These are phyloP conservation scores for Penicillium subrubescens DNA, from an alignment of 495 filamentous ascomycete genomes.

Conservation along the genomic window DNA sequence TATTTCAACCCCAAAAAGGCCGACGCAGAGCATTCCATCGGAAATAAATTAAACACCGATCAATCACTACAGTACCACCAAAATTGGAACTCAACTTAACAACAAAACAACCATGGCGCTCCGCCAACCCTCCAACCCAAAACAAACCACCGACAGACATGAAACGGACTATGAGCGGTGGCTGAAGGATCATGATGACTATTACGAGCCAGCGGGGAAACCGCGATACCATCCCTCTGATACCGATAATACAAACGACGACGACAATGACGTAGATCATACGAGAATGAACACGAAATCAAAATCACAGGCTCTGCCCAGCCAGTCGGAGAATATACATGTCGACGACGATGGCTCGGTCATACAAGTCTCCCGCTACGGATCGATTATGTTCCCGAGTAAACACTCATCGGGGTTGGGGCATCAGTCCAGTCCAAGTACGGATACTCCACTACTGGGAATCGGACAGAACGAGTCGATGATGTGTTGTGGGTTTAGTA, in stretches of 20 bases:
- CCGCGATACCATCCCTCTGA: not conserved
- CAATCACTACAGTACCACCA: no score
- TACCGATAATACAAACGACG: not conserved
- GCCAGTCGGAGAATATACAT: not conserved
- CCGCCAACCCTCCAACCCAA: not conserved
- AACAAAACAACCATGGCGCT: not conserved
- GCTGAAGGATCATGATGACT: not conserved
- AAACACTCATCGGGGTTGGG: not conserved
- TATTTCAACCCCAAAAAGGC: no score
- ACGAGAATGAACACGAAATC: not conserved
- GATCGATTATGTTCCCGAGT: not conserved
- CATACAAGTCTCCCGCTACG: not conserved
- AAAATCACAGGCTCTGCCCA: not conserved
- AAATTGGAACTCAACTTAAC: no score
- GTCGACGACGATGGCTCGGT: not conserved
- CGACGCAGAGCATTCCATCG: not conserved
- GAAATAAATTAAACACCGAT: not conserved
- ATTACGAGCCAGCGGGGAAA: not conserved
- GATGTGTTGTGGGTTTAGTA: not conserved
- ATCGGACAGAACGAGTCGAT: not conserved
- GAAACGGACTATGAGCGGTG: constrained; percentile 2
- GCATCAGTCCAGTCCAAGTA: not conserved
- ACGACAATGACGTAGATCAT: not conserved
- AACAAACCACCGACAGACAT: not conserved
- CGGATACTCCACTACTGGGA: not conserved